phyloP scores from a whole-genome alignment of 805 yeast genomes.

The Metahyphopichia silvanorum region DNA sequence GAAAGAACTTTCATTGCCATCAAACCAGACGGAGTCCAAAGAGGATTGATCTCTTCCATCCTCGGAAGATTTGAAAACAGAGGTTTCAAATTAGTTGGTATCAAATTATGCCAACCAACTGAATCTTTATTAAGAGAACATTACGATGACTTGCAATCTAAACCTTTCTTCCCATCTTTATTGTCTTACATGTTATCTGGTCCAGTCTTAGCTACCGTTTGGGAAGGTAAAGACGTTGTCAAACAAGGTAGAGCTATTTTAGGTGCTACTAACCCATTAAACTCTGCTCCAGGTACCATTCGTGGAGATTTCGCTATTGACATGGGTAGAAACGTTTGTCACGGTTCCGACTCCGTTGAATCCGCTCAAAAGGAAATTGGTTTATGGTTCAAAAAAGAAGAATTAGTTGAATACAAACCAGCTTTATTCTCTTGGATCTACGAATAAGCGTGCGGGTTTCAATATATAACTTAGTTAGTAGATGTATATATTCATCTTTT shows the following conservation, averaged over 20 bases:
- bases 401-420: conserved; percentile 88
- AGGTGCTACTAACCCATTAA: conserved; percentile 99
- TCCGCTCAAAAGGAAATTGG: conserved; percentile 92
- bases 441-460: conserved; percentile 54
- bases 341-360: conserved; percentile 99
- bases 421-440: conserved; percentile 86
- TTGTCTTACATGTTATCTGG: conserved; percentile 96
- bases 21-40: conserved; percentile 99
- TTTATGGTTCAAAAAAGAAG: conserved; percentile 98
- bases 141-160: conserved; percentile 90
- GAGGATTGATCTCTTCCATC: conserved; percentile 91
- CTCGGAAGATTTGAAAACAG: conserved; percentile 92
- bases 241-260: conserved; percentile 96
- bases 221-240: conserved; percentile 99
- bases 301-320: conserved; percentile 99
- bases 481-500: conserved; percentile 17
- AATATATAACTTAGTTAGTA: too few relatives aligned
- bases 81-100: conserved; percentile 96
- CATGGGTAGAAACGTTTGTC: conserved; percentile 98
- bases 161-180: conserved; percentile 98
- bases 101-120: conserved; percentile 85
- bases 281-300: conserved; percentile 98
- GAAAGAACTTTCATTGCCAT: conserved; percentile 93
- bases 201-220: conserved; percentile 97
- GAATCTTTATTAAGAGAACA: conserved; percentile 87